Evolutionary conservation across 441 rosid genomes (phyloP).

Genomic region (Gossypium aridum): DNA sequence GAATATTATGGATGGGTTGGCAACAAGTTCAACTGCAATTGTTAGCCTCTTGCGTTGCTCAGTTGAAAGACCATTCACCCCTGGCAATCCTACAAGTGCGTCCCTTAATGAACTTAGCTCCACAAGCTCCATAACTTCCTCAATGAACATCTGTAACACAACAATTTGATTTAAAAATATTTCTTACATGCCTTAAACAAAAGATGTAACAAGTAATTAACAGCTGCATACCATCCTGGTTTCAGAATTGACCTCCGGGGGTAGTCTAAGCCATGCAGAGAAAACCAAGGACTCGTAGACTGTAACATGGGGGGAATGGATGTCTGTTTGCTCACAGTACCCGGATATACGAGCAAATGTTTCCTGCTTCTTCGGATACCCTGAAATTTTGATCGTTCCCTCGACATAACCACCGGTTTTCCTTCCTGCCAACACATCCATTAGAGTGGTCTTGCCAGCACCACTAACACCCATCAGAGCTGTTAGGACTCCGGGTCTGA

Average conservation of each 20-base stretch:
- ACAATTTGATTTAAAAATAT: neutral
- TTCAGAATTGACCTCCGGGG: slow-evolving; percentile 39
- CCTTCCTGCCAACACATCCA: slow-evolving; percentile 76
- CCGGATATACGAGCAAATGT: slow-evolving; percentile 70
- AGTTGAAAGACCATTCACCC: slow-evolving; percentile 53
- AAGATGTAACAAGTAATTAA: neutral
- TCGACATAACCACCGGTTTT: slow-evolving; percentile 62
- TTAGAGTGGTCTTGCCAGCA: slow-evolving; percentile 70
- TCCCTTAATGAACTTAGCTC: slow-evolving; percentile 49
- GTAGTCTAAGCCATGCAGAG: slow-evolving; percentile 68
- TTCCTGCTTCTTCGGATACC: slow-evolving; percentile 65
- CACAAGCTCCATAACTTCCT: slow-evolving; percentile 72
- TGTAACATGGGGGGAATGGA: slow-evolving; percentile 73
- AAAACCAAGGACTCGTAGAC: slow-evolving; percentile 54
- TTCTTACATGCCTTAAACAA: neutral
- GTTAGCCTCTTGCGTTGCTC: slow-evolving; percentile 71
- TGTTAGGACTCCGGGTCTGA: slow-evolving; percentile 66
- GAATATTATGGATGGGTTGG: slow-evolving; percentile 61
- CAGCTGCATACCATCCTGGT: slow-evolving; percentile 37
- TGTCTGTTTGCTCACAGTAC: slow-evolving; percentile 69
- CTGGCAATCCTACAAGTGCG: slow-evolving; percentile 65
- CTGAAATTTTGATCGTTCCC: slow-evolving; percentile 52
- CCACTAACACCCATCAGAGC: slow-evolving; percentile 73
- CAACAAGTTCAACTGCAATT: slow-evolving; percentile 65
- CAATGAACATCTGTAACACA: slow-evolving; percentile 47